These are phyloP conservation scores for Cladosporium sp. DNA, from an alignment of 2,329 filamentous ascomycete genomes.

Conservation along the genomic window DNA sequence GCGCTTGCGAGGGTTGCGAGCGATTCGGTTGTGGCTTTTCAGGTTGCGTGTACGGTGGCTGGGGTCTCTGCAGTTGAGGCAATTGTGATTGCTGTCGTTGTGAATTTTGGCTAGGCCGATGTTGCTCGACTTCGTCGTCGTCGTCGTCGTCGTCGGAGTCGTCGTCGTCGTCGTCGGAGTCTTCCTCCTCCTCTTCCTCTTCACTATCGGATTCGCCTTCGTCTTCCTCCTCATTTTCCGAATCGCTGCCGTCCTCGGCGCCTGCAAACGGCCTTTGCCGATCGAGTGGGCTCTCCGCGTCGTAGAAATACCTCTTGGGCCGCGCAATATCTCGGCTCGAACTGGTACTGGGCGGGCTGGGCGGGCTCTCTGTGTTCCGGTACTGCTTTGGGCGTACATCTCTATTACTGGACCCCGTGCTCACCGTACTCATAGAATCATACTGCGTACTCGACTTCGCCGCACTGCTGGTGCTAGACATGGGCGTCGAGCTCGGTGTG, in stretches of 20 bases:
- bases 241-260: background rate
- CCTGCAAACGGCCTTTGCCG: background rate
- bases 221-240: background rate
- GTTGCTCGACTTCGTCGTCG: too few relatives aligned
- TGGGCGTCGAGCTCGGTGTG: slow-evolving; percentile 4
- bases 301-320: background rate
- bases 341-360: slow-evolving; percentile 5
- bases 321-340: slow-evolving; percentile 3
- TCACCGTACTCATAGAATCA: background rate
- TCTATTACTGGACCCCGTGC: slow-evolving; percentile 3
- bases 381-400: slow-evolving; percentile 7
- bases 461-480: background rate
- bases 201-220: background rate
- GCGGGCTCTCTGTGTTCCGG: slow-evolving; percentile 4
- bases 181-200: too few relatives aligned
- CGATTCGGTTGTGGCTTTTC: too few relatives aligned
- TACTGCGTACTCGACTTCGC: background rate
- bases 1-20: too few relatives aligned
- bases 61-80: too few relatives aligned
- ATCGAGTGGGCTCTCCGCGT: slow-evolving; percentile 2
- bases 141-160: too few relatives aligned
- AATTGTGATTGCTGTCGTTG: too few relatives aligned
- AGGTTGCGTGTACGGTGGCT: too few relatives aligned
- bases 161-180: too few relatives aligned
- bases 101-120: too few relatives aligned